These are phyloP conservation scores for Erucastrum elatum DNA, from an alignment of 345 rosid species.

Conservation along the genomic window DNA sequence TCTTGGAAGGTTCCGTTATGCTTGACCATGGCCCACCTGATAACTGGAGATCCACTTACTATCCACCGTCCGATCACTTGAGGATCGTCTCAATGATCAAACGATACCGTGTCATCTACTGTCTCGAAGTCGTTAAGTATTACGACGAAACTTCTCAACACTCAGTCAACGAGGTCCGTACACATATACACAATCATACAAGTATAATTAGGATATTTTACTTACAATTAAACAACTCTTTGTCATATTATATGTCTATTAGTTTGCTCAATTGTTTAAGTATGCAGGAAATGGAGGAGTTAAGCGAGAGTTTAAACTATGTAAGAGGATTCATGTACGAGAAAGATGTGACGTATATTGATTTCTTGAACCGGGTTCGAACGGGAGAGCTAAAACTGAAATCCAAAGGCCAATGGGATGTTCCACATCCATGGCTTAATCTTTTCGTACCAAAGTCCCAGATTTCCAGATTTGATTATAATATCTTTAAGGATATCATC, in stretches of 20 bases:
- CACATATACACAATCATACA: constrained; percentile 6
- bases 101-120: constrained; percentile 55
- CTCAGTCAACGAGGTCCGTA: constrained; percentile 51
- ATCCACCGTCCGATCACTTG: constrained; percentile 51
- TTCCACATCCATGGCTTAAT: constrained; percentile 98
- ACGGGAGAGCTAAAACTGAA: constrained; percentile 60
- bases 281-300: constrained; percentile 47
- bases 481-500: constrained; percentile 65
- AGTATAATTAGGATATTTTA: neutral
- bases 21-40: constrained; percentile 55
- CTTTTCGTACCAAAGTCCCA: constrained; percentile 78
- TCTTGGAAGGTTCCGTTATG: constrained; percentile 68
- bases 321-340: constrained; percentile 44
- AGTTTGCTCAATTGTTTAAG: neutral
- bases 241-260: neutral
- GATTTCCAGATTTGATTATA: constrained; percentile 55
- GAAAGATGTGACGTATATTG: constrained; percentile 48
- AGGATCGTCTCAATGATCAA: constrained; percentile 54
- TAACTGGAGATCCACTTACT: constrained; percentile 61
- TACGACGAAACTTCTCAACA: constrained; percentile 55
- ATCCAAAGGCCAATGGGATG: constrained; percentile 75
- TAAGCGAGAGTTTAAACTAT: constrained; percentile 41
- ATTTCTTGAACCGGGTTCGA: constrained; percentile 74
- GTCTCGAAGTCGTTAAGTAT: constrained; percentile 69
- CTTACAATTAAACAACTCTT: neutral